phyloP scores from a whole-genome alignment of 257 asterid species.

The Haberlea rhodopensis region DNA sequence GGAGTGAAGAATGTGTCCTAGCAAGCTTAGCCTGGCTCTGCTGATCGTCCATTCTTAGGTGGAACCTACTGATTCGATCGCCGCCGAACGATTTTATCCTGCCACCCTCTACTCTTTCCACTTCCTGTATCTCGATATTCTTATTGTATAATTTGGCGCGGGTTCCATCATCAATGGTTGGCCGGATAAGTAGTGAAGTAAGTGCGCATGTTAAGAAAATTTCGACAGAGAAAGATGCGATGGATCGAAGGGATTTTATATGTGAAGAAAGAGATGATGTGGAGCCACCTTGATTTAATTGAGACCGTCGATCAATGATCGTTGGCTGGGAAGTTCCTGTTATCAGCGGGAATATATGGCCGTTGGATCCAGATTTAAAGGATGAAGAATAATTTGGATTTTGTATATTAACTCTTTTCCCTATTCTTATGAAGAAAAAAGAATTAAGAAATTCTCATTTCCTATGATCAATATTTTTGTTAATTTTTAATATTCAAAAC shows the following conservation, averaged over 20 bases:
- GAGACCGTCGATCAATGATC: constrained; percentile 34
- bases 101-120: constrained; percentile 27
- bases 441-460: too few relatives aligned
- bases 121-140: constrained; percentile 52
- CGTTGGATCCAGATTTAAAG: constrained; percentile 54
- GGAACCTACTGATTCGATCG: constrained; percentile 17
- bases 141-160: constrained; percentile 42
- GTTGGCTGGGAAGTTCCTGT: constrained; percentile 39
- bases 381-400: too few relatives aligned
- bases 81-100: constrained; percentile 23
- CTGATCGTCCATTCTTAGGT: constrained; percentile 61
- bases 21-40: constrained; percentile 74
- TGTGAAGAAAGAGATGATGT: constrained; percentile 33
- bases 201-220: constrained; percentile 25
- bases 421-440: too few relatives aligned
- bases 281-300: constrained; percentile 39
- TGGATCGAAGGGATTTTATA: constrained; percentile 36
- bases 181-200: constrained; percentile 33
- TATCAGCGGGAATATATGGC: constrained; percentile 30
- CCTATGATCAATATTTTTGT: too few relatives aligned
- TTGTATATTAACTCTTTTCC: too few relatives aligned
- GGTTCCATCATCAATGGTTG: constrained; percentile 60
- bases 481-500: too few relatives aligned
- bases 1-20: constrained; percentile 82
- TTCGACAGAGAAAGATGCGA: too few relatives aligned